These are phyloP conservation scores for Botrytis paeoniae DNA, from an alignment of 2,329 filamentous ascomycete genomes.

Conservation along the genomic window DNA sequence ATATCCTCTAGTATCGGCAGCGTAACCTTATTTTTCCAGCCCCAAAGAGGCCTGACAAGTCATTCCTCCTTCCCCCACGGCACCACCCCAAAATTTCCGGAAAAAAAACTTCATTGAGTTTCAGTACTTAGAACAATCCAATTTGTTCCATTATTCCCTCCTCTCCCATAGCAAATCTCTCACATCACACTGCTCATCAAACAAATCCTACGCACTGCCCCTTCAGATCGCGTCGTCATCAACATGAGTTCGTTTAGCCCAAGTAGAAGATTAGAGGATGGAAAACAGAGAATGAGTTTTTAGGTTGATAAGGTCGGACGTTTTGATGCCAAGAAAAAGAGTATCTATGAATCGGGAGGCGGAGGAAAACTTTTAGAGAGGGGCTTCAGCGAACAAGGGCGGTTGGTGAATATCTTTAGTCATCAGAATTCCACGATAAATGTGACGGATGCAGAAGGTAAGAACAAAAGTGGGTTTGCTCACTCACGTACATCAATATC, in stretches of 20 bases:
- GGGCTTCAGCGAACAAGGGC: too few relatives aligned
- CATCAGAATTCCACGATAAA: too few relatives aligned
- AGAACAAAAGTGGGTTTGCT: too few relatives aligned
- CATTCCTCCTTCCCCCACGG: constrained; percentile 44
- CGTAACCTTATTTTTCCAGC: constrained; percentile 61
- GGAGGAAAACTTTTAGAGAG: too few relatives aligned
- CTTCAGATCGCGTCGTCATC: constrained; percentile 52
- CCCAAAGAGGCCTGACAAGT: constrained; percentile 53
- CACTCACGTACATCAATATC: too few relatives aligned
- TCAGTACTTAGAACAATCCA: constrained; percentile 69
- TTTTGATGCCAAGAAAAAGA: too few relatives aligned
- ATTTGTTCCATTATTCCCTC: constrained; percentile 43
- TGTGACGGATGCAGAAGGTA: too few relatives aligned
- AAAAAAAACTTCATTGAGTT: constrained; percentile 65
- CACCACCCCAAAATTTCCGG: constrained; percentile 56
- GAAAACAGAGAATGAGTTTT: constrained; percentile 26
- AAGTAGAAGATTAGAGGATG: constrained; percentile 53
- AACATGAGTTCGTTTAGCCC: constrained; percentile 52
- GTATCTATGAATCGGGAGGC: too few relatives aligned
- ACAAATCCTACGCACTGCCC: constrained; percentile 54
- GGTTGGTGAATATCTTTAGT: too few relatives aligned
- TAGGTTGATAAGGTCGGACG: constrained; percentile 40
- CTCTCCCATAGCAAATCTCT: constrained; percentile 31
- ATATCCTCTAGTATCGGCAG: constrained; percentile 61
- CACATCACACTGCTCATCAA: not conserved